Evolutionary conservation across 208 protist species (phyloP).

Genomic region (Trypanosoma vivax): DNA sequence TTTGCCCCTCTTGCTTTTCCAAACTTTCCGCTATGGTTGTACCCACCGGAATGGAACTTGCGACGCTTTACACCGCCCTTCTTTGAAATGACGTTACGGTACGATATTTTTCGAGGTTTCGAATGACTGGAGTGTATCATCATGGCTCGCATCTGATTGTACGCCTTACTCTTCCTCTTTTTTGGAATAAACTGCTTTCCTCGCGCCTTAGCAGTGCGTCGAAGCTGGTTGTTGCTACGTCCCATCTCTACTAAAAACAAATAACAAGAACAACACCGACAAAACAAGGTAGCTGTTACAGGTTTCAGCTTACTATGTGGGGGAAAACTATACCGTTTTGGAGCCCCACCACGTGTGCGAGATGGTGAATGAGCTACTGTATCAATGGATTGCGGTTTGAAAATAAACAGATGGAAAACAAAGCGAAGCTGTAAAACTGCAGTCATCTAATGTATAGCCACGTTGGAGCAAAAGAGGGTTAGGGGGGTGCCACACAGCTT

Average conservation of each 20-base stretch:
- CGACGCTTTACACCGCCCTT: constrained; percentile 41
- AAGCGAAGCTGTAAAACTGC: too few species aligned
- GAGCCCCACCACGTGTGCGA: too few species aligned
- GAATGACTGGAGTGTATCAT: constrained; percentile 41
- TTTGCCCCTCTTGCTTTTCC: constrained; percentile 64
- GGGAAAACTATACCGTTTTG: too few species aligned
- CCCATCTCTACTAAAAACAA: constrained; percentile 36
- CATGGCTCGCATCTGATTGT: constrained; percentile 56
- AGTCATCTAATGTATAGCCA: too few species aligned
- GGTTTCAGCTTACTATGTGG: too few species aligned
- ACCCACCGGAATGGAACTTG: constrained; percentile 72
- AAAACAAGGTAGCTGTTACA: too few species aligned
- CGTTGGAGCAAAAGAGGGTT: too few species aligned
- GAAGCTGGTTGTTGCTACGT: constrained; percentile 81
- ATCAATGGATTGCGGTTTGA: too few species aligned
- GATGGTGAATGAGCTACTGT: too few species aligned
- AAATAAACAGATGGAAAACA: too few species aligned
- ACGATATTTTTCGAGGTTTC: constrained; percentile 59
- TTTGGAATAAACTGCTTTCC: constrained; percentile 69
- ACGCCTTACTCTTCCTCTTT: constrained; percentile 71
- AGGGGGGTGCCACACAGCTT: too few species aligned
- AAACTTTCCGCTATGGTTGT: constrained; percentile 75
- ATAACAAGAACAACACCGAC: neutral
- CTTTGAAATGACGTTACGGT: constrained; percentile 65
- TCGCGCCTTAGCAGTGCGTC: constrained; percentile 49